These are phyloP conservation scores for Neofusicoccum parvum DNA, from an alignment of 2,329 filamentous ascomycete species.

Conservation along the genomic window DNA sequence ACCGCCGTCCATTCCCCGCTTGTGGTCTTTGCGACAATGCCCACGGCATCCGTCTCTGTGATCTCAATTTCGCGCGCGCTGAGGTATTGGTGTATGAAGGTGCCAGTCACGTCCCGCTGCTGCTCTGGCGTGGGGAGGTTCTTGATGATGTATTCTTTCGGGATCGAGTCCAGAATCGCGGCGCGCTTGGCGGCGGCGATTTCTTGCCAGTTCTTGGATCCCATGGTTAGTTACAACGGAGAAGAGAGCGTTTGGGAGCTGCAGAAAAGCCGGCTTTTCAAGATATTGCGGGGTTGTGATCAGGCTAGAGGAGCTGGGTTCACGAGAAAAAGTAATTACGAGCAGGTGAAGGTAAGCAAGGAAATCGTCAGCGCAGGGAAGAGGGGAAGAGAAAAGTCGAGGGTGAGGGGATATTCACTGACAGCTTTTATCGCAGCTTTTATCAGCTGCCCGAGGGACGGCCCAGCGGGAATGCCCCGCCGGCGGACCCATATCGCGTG, in stretches of 20 bases:
- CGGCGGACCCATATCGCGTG: background rate
- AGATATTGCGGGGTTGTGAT: background rate
- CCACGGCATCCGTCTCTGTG: conserved; percentile 61
- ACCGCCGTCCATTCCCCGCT: conserved; percentile 59
- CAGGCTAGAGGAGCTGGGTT: background rate
- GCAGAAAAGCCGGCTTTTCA: background rate
- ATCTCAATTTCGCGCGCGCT: conserved; percentile 58
- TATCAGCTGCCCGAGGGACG: background rate
- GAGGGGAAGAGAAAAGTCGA: too few species aligned
- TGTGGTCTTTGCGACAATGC: conserved; percentile 57
- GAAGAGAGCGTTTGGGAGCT: background rate
- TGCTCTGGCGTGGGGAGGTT: conserved; percentile 11
- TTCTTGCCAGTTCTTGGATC: conserved; percentile 10
- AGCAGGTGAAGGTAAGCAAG: too few species aligned
- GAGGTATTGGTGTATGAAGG: conserved; percentile 60
- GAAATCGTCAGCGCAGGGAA: too few species aligned
- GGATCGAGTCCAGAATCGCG: conserved; percentile 15
- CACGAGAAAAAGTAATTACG: background rate
- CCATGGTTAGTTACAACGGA: background rate
- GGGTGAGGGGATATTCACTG: background rate
- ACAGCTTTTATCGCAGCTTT: background rate
- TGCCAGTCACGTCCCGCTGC: conserved; percentile 48
- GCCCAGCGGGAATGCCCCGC: too few species aligned
- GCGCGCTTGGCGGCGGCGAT: conserved; percentile 15
- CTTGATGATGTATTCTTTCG: conserved; percentile 10